Evolutionary conservation across 495 filamentous ascomycete genomes (phyloP).

Genomic region (Aspergillus heteromorphus): DNA sequence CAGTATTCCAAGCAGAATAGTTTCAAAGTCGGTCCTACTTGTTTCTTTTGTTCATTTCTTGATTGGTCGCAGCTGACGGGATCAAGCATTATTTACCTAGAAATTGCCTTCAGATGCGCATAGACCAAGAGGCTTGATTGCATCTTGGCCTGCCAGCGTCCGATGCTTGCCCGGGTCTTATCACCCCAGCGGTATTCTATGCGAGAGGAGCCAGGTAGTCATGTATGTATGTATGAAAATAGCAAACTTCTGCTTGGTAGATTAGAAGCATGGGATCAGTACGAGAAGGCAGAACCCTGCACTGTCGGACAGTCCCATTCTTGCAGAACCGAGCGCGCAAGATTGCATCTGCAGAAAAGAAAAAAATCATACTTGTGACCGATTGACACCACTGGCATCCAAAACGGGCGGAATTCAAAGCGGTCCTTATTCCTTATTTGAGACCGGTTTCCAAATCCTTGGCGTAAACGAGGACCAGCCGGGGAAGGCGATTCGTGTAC

Average conservation of each 20-base stretch:
- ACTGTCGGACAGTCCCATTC: not conserved
- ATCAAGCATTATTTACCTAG: conserved; percentile 23
- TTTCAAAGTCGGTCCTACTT: not conserved
- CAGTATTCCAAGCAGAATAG: not conserved
- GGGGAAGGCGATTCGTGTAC: conserved; percentile 1
- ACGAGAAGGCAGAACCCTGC: not conserved
- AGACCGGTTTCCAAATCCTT: conserved; percentile 18
- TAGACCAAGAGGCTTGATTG: conserved; percentile 8
- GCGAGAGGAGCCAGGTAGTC: not conserved
- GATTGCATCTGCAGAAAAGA: not conserved
- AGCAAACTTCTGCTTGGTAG: not conserved
- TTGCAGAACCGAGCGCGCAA: not conserved
- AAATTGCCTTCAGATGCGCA: conserved; percentile 4
- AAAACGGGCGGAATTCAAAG: conserved; percentile 2
- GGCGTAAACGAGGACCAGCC: conserved; percentile 8
- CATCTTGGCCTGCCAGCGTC: conserved; percentile 14
- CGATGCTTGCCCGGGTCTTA: not conserved
- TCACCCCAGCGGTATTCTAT: not conserved
- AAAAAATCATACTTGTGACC: not conserved
- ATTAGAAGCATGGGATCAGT: not conserved
- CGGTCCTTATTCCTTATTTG: conserved; percentile 13
- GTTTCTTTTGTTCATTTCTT: not conserved
- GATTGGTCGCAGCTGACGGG: not conserved
- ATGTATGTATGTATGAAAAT: not conserved
- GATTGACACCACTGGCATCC: conserved; percentile 8